Evolutionary conservation across 495 filamentous ascomycete species (phyloP).

Genomic region (Rhizodiscina lignyota): DNA sequence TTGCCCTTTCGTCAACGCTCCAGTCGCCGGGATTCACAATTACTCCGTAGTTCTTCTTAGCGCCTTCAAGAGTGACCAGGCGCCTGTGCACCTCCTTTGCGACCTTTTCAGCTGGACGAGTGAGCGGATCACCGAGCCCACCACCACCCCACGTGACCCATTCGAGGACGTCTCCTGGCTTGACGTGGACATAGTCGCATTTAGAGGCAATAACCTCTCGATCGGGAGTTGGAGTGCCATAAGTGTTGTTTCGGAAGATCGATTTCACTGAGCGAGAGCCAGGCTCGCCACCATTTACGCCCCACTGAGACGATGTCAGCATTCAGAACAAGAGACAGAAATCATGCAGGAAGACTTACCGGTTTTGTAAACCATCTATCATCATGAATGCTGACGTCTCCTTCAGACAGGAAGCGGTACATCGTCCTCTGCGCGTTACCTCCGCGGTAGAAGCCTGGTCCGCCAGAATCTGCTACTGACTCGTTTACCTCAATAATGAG

Average conservation of each 20-base stretch:
- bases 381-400: no score
- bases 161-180: slow-evolving; percentile 31
- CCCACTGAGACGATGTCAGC: slow-evolving; percentile 34
- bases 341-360: no score
- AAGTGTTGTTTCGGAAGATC: slow-evolving; percentile 24
- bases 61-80: slow-evolving; percentile 29
- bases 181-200: slow-evolving; percentile 31
- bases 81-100: slow-evolving; percentile 29
- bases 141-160: slow-evolving; percentile 37
- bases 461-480: no score
- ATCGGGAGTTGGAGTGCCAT: slow-evolving; percentile 13
- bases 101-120: slow-evolving; percentile 27
- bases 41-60: slow-evolving; percentile 27
- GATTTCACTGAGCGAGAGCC: slow-evolving; percentile 27
- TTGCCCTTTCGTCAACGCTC: slow-evolving; percentile 17
- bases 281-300: slow-evolving; percentile 29
- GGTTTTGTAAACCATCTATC: no score
- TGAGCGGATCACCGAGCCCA: slow-evolving; percentile 31
- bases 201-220: slow-evolving; percentile 24
- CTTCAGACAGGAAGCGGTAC: no score
- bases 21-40: slow-evolving; percentile 19
- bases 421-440: no score
- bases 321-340: no score
- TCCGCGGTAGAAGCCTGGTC: no score
- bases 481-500: no score